Percentiles rank a stretch among this genome's conserved stretches.
phyloP scores from a whole-genome alignment of 139 green algal genomes.

The Zygnema circumcarinatum region DNA sequence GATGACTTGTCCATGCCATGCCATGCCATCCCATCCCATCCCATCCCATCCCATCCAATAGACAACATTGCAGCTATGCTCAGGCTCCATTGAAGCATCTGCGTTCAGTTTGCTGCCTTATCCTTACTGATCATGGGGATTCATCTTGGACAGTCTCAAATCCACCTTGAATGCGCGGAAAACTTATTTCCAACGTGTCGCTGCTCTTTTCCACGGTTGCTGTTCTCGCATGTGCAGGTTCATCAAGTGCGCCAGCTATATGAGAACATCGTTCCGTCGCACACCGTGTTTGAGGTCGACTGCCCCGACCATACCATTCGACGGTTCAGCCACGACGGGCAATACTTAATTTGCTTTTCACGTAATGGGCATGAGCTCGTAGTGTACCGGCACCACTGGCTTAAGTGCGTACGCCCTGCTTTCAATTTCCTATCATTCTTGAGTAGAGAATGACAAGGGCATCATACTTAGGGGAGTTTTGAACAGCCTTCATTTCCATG shows the following conservation, averaged over 20 bases:
- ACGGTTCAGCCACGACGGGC: constrained; percentile 59
- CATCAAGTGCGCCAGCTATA: constrained; percentile 43
- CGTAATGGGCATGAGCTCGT: constrained; percentile 51
- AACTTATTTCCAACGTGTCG: background rate
- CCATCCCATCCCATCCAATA: no score
- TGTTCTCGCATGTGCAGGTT: background rate
- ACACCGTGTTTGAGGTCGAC: constrained; percentile 58
- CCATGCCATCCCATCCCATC: no score
- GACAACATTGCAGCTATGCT: no score
- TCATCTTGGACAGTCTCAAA: no score
- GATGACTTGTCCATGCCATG: no score
- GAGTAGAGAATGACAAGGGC: no score
- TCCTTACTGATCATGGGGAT: no score
- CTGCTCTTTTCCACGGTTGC: background rate
- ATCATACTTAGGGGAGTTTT: no score
- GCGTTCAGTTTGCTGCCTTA: no score
- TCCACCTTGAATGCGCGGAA: no score
- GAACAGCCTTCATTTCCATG: no score
- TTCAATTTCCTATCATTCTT: background rate
- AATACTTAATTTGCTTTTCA: constrained; percentile 60
- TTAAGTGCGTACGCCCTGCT: background rate
- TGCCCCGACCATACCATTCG: constrained; percentile 54
- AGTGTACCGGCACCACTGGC: constrained; percentile 59
- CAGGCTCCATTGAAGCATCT: no score
- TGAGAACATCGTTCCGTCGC: constrained; percentile 54